Evolutionary conservation across 768 basidiomycete species (phyloP), one percentile per base, ranked within the genome.

Genomic region (Amanita inopinata): DNA sequence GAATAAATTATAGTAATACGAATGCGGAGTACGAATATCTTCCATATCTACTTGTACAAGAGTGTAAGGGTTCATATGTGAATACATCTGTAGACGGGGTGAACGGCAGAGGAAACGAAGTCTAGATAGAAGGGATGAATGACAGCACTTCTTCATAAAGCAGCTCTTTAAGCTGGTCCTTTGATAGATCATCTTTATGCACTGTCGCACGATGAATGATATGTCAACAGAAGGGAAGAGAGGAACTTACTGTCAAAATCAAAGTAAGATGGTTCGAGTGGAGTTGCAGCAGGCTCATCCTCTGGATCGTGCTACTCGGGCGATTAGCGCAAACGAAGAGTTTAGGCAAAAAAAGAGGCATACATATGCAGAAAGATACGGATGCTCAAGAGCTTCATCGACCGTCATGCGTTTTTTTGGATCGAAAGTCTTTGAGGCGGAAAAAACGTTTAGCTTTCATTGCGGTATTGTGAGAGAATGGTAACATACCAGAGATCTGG

Each of bases 221-320:
- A 28, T n/a, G 27, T n/a, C 27, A 28, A n/a, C 27, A 28, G n/a
- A 25, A 11, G 15, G 25, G n/a, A 33, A 33, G 27, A 32, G 35
- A 36, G 24, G 30, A 28, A 61, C 80, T 60, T 55, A 83, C 78
- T 66, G 59, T 96, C 91, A 54, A 93, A 94, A 51, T 90, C 83
- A 60, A 96, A 96, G 62, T 92, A 96, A 33, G 76, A 73, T 0
- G 88, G 78, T 54, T 80, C 81, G 33, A 96, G 73, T 7, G 86
- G 80, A 31, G 76, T 69, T n/a, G 83, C 81, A 20, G 67, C 66
- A 2, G 93, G 92, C 55, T 96, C 92, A 56, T 96, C 92, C 41
- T 87, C 83, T 1, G 90, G 80, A 56, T 91, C 89, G 52, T 90
- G 86, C 79, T 83, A n/a, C n/a, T n/a, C n/a, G n/a, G n/a, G n/a